These are phyloP conservation scores for Vaccinium darrowii DNA, from an alignment of 148 eudicot genomes.

Conservation along the genomic window DNA sequence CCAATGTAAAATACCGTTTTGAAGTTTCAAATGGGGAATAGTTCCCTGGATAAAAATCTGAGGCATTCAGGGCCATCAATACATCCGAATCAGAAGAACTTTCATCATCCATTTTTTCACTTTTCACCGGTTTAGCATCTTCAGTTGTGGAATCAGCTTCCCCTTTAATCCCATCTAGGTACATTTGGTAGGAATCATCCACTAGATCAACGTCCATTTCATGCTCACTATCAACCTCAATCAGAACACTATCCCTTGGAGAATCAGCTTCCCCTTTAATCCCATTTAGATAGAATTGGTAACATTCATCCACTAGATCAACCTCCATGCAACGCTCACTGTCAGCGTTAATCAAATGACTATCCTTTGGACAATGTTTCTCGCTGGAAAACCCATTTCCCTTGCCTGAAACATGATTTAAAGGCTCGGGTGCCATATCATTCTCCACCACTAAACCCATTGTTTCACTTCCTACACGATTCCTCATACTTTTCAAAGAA, in stretches of 20 bases:
- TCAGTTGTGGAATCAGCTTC: neutral
- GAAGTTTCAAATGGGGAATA: constrained; percentile 15
- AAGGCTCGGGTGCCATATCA: neutral
- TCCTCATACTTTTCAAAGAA: neutral
- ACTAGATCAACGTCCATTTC: neutral
- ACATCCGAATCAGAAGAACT: constrained; percentile 18
- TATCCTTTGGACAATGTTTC: neutral
- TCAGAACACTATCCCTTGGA: no score
- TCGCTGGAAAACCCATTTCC: neutral
- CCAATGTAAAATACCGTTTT: constrained; percentile 12
- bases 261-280: neutral
- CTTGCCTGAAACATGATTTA: neutral
- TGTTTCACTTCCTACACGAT: neutral
- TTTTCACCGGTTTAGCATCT: constrained; percentile 5
- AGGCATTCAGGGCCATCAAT: constrained; percentile 8
- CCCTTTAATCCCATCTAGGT: neutral
- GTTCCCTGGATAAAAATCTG: neutral
- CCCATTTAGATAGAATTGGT: neutral
- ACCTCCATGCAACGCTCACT: neutral
- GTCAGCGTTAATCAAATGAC: neutral
- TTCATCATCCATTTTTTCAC: constrained; percentile 18
- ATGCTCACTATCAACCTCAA: neutral
- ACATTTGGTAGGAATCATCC: constrained; percentile 8
- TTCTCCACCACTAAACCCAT: constrained; percentile 6
- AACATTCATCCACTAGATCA: constrained; percentile 9